Evolutionary conservation across 116 monocot genomes (phyloP).

Genomic region (Phalaenopsis hybrid): DNA sequence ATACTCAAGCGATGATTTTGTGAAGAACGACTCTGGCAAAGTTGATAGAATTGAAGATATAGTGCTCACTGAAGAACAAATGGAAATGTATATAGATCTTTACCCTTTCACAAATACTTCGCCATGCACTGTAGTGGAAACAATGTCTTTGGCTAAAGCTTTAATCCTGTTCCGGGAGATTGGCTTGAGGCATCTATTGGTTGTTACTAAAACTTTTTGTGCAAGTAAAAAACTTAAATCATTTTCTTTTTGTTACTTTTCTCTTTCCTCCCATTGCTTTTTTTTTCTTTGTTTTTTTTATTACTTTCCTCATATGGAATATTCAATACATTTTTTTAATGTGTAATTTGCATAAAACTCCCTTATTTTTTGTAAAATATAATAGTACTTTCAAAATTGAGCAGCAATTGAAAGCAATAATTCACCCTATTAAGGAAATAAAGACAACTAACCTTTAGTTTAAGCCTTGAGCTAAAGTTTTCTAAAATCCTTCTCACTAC

Average conservation of each 20-base stretch:
- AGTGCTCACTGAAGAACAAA: conserved; percentile 31
- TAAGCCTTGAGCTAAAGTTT: too few species aligned
- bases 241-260: background rate
- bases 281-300: too few species aligned
- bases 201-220: conserved; percentile 34
- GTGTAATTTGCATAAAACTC: too few species aligned
- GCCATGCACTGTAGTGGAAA: conserved; percentile 53
- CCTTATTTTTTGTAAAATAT: too few species aligned
- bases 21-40: conserved; percentile 34
- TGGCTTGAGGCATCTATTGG: conserved; percentile 53
- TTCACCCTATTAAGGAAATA: too few species aligned
- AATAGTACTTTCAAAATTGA: too few species aligned
- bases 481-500: too few species aligned
- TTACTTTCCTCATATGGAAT: too few species aligned
- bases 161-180: conserved; percentile 46
- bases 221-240: conserved; percentile 11
- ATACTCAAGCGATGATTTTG: conserved; percentile 36
- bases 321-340: too few species aligned
- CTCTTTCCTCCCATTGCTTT: too few species aligned
- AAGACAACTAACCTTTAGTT: too few species aligned
- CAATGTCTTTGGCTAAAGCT: conserved; percentile 54
- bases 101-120: conserved; percentile 50
- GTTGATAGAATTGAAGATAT: conserved; percentile 36
- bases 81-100: conserved; percentile 52
- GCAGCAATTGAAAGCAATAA: too few species aligned